A percentile compares a stretch with the other conserved stretches of the same genome.
These are phyloP conservation scores for Chenopodium album DNA, from an alignment of 148 eudicot species.

Conservation along the genomic window DNA sequence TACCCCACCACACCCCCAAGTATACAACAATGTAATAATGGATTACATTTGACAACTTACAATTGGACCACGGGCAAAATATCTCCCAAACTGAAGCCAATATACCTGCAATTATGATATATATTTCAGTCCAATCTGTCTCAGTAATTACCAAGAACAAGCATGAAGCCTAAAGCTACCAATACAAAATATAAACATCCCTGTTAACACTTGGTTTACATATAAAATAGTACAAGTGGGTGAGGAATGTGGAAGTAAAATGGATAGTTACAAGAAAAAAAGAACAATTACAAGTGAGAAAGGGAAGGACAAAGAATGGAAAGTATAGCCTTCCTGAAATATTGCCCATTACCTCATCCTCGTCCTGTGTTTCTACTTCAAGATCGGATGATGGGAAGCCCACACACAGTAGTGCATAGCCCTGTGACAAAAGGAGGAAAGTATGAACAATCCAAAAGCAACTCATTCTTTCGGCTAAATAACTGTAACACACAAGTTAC, in stretches of 20 bases:
- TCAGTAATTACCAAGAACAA: not conserved
- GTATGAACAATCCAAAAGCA: not conserved
- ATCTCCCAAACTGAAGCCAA: conserved; percentile 99
- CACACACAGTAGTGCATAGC: conserved; percentile 96
- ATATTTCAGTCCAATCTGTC: conserved; percentile 7
- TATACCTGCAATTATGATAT: conserved; percentile 60
- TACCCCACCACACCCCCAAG: not conserved
- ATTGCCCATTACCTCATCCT: conserved; percentile 72
- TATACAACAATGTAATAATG: not conserved
- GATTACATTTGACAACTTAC: conserved; percentile 50
- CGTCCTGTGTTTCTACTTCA: conserved; percentile 98
- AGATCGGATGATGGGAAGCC: conserved; percentile 87
- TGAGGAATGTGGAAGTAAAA: not conserved
- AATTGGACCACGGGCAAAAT: conserved; percentile 93
- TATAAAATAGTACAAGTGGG: conserved; percentile 1
- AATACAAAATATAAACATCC: not conserved
- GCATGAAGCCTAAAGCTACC: not conserved
- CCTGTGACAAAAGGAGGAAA: conserved; percentile 45
- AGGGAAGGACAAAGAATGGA: not conserved
- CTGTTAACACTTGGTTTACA: not conserved
- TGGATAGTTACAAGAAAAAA: not conserved
- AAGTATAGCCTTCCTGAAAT: not conserved
- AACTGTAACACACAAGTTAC: conserved; percentile 6
- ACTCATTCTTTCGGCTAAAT: not conserved
- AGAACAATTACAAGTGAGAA: not conserved